These are phyloP conservation scores for Cladorrhinum samala DNA, from an alignment of 495 filamentous ascomycete species.

Conservation along the genomic window DNA sequence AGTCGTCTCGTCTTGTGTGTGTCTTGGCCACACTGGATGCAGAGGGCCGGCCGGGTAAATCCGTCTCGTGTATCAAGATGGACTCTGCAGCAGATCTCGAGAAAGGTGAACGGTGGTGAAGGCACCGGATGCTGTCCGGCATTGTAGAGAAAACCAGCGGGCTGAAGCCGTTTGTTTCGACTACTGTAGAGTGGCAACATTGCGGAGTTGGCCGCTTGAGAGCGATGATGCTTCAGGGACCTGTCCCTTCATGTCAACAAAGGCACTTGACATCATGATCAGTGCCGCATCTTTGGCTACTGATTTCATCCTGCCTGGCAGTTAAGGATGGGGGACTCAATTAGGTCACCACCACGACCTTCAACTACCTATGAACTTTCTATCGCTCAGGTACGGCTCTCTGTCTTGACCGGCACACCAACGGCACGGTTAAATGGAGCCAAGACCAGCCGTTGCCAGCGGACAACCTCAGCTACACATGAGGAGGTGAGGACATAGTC, in stretches of 20 bases:
- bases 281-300: not conserved
- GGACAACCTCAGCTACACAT: not conserved
- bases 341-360: not conserved
- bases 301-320: too few species aligned
- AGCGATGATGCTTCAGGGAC: not conserved
- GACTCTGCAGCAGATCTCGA: conserved; percentile 22
- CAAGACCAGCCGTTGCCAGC: conserved; percentile 2
- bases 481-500: not conserved
- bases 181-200: conserved; percentile 6
- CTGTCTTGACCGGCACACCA: conserved; percentile 5
- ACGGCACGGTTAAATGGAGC: conserved; percentile 12
- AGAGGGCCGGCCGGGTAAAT: conserved; percentile 31
- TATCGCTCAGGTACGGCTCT: not conserved
- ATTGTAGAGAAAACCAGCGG: conserved; percentile 12
- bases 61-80: conserved; percentile 32
- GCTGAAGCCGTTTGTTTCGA: conserved; percentile 13
- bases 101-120: conserved; percentile 7
- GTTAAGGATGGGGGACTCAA: not conserved
- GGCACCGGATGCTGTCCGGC: conserved; percentile 14
- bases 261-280: not conserved
- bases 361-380: not conserved
- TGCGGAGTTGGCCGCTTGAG: not conserved
- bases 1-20: conserved; percentile 24
- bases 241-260: too few species aligned
- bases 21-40: conserved; percentile 18